Evolutionary conservation across 129 eudicot genomes (phyloP).

Genomic region (Daucus carota): DH1_v3.0 NC_030389.2:42061001-42061500

Average conservation of each 20-base stretch:
- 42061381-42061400: slow-evolving; percentile 36
- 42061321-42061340: not conserved
- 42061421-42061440: slow-evolving; percentile 76
- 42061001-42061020: slow-evolving; percentile 15
- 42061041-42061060: not conserved
- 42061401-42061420: slow-evolving; percentile 85
- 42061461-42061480: slow-evolving; percentile 78
- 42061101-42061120: slow-evolving; percentile 88
- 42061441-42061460: slow-evolving; percentile 81
- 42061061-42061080: not conserved
- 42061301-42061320: not conserved
- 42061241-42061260: not conserved
- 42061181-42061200: slow-evolving; percentile 97
- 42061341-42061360: not conserved
- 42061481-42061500: not conserved
- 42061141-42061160: slow-evolving; percentile 85
- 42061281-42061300: not conserved
- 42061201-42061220: slow-evolving; percentile 72
- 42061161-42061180: slow-evolving; percentile 92
- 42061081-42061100: slow-evolving; percentile 13
- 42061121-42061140: slow-evolving; percentile 94
- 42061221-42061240: slow-evolving; percentile 2
- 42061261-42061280: not conserved
- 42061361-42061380: slow-evolving; percentile 1
- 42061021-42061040: not conserved